These are phyloP conservation scores for Hyphodiscus sp. DNA, from an alignment of 2,329 filamentous ascomycete genomes.

Conservation along the genomic window DNA sequence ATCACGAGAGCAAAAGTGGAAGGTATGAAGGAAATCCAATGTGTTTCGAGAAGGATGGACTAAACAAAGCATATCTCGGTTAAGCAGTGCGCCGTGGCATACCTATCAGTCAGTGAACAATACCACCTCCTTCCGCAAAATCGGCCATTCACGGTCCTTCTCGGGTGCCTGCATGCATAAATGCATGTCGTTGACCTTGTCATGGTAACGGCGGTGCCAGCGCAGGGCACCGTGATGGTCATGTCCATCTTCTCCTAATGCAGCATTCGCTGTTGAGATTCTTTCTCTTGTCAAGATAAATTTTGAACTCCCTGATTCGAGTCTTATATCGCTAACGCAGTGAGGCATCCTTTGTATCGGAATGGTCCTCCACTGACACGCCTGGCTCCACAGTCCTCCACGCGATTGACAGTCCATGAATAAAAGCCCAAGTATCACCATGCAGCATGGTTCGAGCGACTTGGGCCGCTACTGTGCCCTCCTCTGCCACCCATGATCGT, in stretches of 20 bases:
- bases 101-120: background rate
- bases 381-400: too few species aligned
- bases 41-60: background rate
- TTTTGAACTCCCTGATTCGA: background rate
- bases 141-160: background rate
- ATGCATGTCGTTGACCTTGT: background rate
- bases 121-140: background rate
- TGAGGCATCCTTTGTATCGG: background rate
- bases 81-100: background rate
- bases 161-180: background rate
- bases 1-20: background rate
- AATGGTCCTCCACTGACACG: background rate
- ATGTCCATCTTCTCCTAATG: background rate
- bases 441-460: background rate
- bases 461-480: background rate
- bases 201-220: background rate
- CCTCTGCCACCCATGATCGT: background rate
- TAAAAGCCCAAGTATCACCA: background rate
- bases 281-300: background rate
- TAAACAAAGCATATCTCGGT: background rate
- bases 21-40: background rate
- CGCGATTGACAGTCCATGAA: background rate
- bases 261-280: background rate
- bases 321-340: background rate
- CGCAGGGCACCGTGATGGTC: background rate